Evolutionary conservation across 2,329 filamentous ascomycete species (phyloP).

Genomic region (Lasiodiplodia sp.): DNA sequence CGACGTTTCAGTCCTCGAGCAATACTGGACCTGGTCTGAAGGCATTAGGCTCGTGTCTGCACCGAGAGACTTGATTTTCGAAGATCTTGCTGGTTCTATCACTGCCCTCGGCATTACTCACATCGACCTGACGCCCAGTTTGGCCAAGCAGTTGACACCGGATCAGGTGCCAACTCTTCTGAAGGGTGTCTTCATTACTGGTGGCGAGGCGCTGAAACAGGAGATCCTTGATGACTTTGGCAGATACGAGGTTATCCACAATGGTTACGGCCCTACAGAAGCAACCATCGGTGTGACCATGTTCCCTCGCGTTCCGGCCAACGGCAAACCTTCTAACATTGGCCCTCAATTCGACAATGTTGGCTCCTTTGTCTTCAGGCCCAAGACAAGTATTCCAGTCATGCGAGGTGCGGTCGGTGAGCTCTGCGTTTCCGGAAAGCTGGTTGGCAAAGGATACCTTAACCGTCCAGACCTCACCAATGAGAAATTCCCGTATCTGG

Average conservation of each 20-base stretch:
- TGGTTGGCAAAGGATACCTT: slow-evolving; percentile 90
- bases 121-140: slow-evolving; percentile 88
- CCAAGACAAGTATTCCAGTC: slow-evolving; percentile 74
- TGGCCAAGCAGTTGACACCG: slow-evolving; percentile 80
- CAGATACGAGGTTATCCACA: slow-evolving; percentile 80
- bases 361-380: slow-evolving; percentile 78
- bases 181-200: slow-evolving; percentile 89
- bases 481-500: slow-evolving; percentile 75
- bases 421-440: slow-evolving; percentile 83
- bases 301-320: slow-evolving; percentile 78
- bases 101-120: slow-evolving; percentile 79
- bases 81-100: slow-evolving; percentile 79
- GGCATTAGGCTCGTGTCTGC: slow-evolving; percentile 85
- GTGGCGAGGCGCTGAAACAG: slow-evolving; percentile 85
- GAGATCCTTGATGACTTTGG: slow-evolving; percentile 91
- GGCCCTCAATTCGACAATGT: slow-evolving; percentile 88
- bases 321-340: slow-evolving; percentile 86
- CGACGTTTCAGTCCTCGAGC: slow-evolving; percentile 90
- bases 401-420: slow-evolving; percentile 83
- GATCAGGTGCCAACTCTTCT: slow-evolving; percentile 81
- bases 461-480: slow-evolving; percentile 78
- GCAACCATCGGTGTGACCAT: slow-evolving; percentile 93
- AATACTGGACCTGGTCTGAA: slow-evolving; percentile 95
- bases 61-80: slow-evolving; percentile 82
- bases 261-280: slow-evolving; percentile 89